Evolutionary conservation across 1,139 yeast species (phyloP).

Genomic region (Debaryomycetaceae sp.): DNA sequence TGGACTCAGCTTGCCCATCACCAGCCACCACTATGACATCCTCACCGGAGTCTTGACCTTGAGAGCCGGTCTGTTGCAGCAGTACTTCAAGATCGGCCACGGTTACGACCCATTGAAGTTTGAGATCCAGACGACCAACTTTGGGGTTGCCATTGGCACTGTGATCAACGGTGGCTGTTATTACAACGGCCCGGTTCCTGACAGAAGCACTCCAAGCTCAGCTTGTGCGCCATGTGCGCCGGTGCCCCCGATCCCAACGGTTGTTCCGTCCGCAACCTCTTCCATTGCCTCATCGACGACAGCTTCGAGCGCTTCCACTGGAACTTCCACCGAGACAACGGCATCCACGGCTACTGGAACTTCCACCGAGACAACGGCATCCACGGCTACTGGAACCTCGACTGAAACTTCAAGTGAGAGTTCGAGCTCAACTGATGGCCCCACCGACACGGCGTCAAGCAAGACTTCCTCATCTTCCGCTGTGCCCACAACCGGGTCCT

Average conservation of each 20-base stretch:
- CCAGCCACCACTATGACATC: conserved; percentile 11
- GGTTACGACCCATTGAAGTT: conserved; percentile 16
- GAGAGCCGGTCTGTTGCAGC: neutral
- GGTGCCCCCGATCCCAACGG: conserved; percentile 8
- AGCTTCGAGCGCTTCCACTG: no score
- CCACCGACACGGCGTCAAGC: conserved; percentile 8
- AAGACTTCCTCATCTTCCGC: no score
- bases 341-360: no score
- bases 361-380: no score
- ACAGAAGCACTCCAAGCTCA: conserved; percentile 14
- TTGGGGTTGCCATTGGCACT: conserved; percentile 10
- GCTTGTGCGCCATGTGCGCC: conserved; percentile 11
- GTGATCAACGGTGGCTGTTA: conserved; percentile 16
- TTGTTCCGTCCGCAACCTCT: conserved; percentile 4
- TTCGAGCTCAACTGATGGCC: conserved; percentile 7
- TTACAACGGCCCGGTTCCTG: conserved; percentile 18
- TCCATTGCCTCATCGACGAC: conserved; percentile 7
- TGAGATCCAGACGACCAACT: neutral
- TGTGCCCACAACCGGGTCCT: no score
- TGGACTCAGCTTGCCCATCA: conserved; percentile 11
- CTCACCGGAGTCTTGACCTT: conserved; percentile 15
- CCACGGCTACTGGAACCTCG: no score
- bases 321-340: no score
- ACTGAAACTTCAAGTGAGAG: conserved; percentile 7
- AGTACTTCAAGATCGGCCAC: conserved; percentile 19